phyloP scores from a whole-genome alignment of 1,284 basidiomycete genomes.

The Cryptococcus deneoformans region DNA sequence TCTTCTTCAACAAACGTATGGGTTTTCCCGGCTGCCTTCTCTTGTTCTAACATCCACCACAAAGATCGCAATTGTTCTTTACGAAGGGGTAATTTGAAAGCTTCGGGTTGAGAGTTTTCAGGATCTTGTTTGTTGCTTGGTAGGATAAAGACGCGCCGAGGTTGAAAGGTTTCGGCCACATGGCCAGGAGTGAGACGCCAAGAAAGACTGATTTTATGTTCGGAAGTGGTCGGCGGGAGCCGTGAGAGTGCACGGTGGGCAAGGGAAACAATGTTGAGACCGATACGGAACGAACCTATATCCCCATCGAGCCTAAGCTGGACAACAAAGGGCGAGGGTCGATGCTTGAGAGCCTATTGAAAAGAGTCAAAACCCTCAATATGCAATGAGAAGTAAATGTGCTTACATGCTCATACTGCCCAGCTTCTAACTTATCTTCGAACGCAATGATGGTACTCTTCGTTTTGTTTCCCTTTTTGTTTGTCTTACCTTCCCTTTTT shows the following conservation, averaged over 20 bases:
- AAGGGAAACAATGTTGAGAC: constrained; percentile 81
- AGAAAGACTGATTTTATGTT: constrained; percentile 58
- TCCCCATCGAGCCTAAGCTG: constrained; percentile 71
- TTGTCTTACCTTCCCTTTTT: constrained; percentile 38
- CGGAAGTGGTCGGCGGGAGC: constrained; percentile 62
- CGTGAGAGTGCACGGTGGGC: constrained; percentile 82
- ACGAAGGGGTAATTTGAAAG: constrained; percentile 68
- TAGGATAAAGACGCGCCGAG: constrained; percentile 60
- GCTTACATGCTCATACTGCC: constrained; percentile 66
- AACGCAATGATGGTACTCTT: constrained; percentile 54
- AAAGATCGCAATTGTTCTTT: constrained; percentile 86
- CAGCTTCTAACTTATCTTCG: constrained; percentile 79
- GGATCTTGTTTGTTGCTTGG: constrained; percentile 74
- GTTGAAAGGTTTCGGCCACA: constrained; percentile 48
- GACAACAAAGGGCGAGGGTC: constrained; percentile 82
- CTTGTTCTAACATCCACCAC: constrained; percentile 87
- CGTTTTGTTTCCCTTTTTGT: constrained; percentile 43
- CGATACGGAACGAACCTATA: constrained; percentile 72
- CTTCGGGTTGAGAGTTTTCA: constrained; percentile 71
- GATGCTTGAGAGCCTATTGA: constrained; percentile 68
- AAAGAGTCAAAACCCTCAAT: not conserved
- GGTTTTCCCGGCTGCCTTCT: constrained; percentile 61
- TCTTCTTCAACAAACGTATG: constrained; percentile 82
- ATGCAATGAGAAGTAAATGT: not conserved
- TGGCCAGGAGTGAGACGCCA: constrained; percentile 72